A percentile compares a stretch with the other conserved stretches of the same genome.
These are phyloP conservation scores for Pseudognaphalium luteoalbum DNA, from an alignment of 129 eudicot species.

Conservation along the genomic window DNA sequence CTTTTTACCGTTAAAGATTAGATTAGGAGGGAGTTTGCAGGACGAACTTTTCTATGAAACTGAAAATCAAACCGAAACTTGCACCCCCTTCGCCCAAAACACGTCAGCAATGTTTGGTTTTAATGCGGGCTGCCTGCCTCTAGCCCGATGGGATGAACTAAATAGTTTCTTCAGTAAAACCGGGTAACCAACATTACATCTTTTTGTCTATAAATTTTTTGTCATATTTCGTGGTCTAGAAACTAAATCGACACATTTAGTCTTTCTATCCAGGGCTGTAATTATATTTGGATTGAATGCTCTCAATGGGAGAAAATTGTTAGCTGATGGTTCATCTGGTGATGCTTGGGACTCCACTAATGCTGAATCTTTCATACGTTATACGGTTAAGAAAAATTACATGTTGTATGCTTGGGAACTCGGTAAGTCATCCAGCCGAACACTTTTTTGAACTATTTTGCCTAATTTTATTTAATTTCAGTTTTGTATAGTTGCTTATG, in stretches of 20 bases:
- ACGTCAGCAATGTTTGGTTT: conserved; percentile 56
- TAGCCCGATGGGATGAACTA: conserved; percentile 78
- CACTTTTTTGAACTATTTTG: neutral
- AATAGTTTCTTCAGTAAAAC: conserved; percentile 58
- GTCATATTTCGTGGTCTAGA: neutral
- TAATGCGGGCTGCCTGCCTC: conserved; percentile 69
- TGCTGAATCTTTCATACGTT: conserved; percentile 71
- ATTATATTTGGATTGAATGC: conserved; percentile 83
- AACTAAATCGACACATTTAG: conserved; percentile 19
- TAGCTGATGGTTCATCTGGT: conserved; percentile 39
- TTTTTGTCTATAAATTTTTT: conserved; percentile 2
- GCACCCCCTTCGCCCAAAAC: conserved; percentile 52
- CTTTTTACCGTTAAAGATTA: conserved; percentile 82
- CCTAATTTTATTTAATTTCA: no score
- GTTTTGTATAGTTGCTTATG: neutral
- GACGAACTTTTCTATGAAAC: conserved; percentile 67
- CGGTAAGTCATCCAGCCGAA: conserved; percentile 42
- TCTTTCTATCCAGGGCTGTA: conserved; percentile 49
- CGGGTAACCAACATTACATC: conserved; percentile 44
- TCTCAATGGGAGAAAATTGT: conserved; percentile 55
- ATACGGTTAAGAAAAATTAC: conserved; percentile 68
- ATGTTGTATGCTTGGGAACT: conserved; percentile 79
- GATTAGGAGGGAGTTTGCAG: conserved; percentile 92
- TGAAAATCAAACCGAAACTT: conserved; percentile 48
- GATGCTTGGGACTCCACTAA: conserved; percentile 83